Conservation (phyloP, 352 stramenopile species). For the Saprolegnia diclina region DNA sequence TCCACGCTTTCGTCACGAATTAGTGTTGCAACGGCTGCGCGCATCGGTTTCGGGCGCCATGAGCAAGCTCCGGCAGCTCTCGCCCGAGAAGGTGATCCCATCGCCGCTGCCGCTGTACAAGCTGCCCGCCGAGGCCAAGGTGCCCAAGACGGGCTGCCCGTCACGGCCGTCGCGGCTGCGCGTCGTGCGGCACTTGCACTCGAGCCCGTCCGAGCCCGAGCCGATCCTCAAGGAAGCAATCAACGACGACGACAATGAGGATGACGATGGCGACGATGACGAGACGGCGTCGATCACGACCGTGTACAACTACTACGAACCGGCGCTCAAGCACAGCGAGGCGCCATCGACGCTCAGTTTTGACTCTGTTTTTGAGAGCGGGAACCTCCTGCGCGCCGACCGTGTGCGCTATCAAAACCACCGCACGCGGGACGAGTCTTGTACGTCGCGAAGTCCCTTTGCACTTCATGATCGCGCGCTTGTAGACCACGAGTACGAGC, state of each 20-base stretch:
- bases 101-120: constrained; percentile 24
- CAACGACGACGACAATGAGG: constrained; percentile 21
- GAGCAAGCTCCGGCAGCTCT: constrained; percentile 12
- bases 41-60: constrained; percentile 2
- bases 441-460: background rate
- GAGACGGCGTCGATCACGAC: background rate
- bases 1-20: background rate
- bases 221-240: constrained; percentile 6
- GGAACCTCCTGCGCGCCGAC: constrained; percentile 55
- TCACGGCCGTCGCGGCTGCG: background rate
- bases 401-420: constrained; percentile 35
- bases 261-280: constrained; percentile 7
- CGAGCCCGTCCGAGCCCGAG: constrained; percentile 4
- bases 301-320: constrained; percentile 74
- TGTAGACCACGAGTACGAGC: constrained; percentile 58
- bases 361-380: constrained; percentile 72
- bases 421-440: constrained; percentile 10
- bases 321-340: constrained; percentile 35
- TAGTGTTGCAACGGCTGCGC: background rate
- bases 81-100: constrained; percentile 5
- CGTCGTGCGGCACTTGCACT: constrained; percentile 13
- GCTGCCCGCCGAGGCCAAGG: constrained; percentile 17
- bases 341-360: constrained; percentile 56
- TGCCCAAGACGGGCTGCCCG: constrained; percentile 20
- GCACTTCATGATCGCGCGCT: background rate